Evolutionary conservation across 75 land plant species (phyloP).

Genomic region (Pinus tabuliformis): DNA sequence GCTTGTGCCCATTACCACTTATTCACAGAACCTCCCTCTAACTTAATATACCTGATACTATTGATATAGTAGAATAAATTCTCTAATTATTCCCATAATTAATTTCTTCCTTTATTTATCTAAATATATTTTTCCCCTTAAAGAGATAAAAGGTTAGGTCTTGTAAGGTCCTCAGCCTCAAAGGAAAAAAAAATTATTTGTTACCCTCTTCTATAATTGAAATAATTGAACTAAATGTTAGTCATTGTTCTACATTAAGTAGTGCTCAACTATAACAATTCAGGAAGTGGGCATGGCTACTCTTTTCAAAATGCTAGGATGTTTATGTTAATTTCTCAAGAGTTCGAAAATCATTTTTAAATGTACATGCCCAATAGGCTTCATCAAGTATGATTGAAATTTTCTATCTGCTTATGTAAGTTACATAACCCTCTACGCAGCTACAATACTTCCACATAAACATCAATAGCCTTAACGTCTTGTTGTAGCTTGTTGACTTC

Average conservation of each 20-base stretch:
- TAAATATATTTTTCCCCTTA: too few species aligned
- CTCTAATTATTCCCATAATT: too few species aligned
- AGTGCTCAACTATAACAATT: neutral
- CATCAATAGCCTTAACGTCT: conserved; percentile 31
- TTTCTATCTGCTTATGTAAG: conserved; percentile 21
- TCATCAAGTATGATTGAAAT: neutral
- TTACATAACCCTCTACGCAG: conserved; percentile 27
- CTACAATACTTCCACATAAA: conserved; percentile 33
- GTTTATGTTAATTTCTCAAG: neutral
- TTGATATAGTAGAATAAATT: too few species aligned
- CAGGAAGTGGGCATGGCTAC: neutral
- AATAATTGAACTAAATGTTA: neutral
- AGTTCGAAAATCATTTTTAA: neutral
- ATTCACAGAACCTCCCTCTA: too few species aligned
- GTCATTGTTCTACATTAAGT: neutral
- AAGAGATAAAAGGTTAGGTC: too few species aligned
- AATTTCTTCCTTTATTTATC: too few species aligned
- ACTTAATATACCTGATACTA: too few species aligned
- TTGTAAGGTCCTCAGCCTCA: too few species aligned
- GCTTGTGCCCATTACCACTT: too few species aligned
- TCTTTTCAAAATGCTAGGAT: neutral
- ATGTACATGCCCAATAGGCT: neutral
- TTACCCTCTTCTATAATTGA: neutral
- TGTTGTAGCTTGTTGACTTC: conserved; percentile 30
- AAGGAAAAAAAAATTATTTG: too few species aligned